Evolutionary conservation across 192 early-diverging fungal genomes (phyloP).

Genomic region (Coemansia brasiliensis): DNA sequence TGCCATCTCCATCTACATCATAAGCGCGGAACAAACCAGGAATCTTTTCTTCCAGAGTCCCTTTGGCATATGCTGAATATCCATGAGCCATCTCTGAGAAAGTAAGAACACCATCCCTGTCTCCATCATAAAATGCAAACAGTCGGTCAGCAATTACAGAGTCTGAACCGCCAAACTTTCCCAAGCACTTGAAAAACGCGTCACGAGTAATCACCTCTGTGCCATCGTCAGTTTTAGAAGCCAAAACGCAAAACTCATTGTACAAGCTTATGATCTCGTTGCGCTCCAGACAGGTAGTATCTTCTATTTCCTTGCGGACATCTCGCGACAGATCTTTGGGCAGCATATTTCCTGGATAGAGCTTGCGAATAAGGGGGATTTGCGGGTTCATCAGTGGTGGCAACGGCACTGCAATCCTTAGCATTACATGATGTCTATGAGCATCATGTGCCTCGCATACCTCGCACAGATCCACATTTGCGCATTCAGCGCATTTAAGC

Average conservation of each 20-base stretch:
- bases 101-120: constrained; percentile 71
- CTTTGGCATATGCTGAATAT: constrained; percentile 79
- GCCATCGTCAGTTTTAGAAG: constrained; percentile 57
- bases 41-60: constrained; percentile 80
- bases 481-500: constrained; percentile 93
- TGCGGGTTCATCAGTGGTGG: constrained; percentile 85
- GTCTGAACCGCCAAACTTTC: constrained; percentile 77
- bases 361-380: constrained; percentile 65
- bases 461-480: constrained; percentile 91
- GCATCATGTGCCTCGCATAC: constrained; percentile 81
- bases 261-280: constrained; percentile 86
- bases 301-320: constrained; percentile 11
- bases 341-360: constrained; percentile 72
- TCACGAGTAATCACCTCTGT: constrained; percentile 72
- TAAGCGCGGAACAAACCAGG: constrained; percentile 87
- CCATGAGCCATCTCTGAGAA: constrained; percentile 85
- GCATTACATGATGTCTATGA: constrained; percentile 84
- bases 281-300: constrained; percentile 59
- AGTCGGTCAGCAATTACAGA: constrained; percentile 86
- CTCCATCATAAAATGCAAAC: constrained; percentile 87
- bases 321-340: constrained; percentile 18
- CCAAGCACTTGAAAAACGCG: constrained; percentile 85
- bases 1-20: constrained; percentile 85
- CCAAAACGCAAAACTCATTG: constrained; percentile 81
- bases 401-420: constrained; percentile 89